Conservation (phyloP, 495 filamentous ascomycete species). For the Daldinia caldariorum region DNA sequence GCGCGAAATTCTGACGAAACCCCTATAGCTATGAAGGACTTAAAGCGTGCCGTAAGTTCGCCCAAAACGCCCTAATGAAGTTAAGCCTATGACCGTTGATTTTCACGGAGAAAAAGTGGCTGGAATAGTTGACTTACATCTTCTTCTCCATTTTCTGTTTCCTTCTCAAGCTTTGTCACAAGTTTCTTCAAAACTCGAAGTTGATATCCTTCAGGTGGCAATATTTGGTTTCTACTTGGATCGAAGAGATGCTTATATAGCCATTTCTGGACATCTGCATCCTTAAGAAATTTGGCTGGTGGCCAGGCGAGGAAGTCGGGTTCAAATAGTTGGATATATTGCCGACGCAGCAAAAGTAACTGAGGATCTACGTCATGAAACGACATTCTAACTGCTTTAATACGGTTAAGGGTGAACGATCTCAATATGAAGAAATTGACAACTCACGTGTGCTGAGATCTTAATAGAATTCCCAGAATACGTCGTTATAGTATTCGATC, state of each 20-base stretch:
- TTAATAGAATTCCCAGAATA: neutral
- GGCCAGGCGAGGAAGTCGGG: slow-evolving; percentile 67
- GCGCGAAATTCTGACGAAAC: slow-evolving; percentile 64
- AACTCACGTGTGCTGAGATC: neutral
- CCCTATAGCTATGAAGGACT: slow-evolving; percentile 61
- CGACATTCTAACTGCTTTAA: slow-evolving; percentile 11
- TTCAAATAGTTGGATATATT: slow-evolving; percentile 71
- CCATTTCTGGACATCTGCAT: slow-evolving; percentile 65
- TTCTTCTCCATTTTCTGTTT: slow-evolving; percentile 71
- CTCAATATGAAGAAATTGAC: neutral
- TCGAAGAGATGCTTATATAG: slow-evolving; percentile 70
- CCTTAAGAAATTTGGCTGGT: slow-evolving; percentile 59
- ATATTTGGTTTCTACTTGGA: slow-evolving; percentile 52
- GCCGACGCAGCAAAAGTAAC: slow-evolving; percentile 61
- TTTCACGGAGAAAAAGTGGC: slow-evolving; percentile 13
- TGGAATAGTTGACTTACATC: slow-evolving; percentile 66
- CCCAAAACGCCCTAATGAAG: slow-evolving; percentile 69
- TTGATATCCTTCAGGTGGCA: slow-evolving; percentile 73
- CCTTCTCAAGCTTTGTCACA: slow-evolving; percentile 66
- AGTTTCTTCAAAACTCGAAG: slow-evolving; percentile 73
- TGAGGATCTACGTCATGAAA: slow-evolving; percentile 39
- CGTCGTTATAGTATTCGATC: neutral
- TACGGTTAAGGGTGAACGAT: neutral
- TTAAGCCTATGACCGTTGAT: slow-evolving; percentile 1
- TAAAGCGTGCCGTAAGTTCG: slow-evolving; percentile 67